Percentiles rank a stretch among this genome's conserved stretches.
Conservation (phyloP, 2,329 filamentous ascomycete genomes). For the Sporothrix euskadiensis region DNA sequence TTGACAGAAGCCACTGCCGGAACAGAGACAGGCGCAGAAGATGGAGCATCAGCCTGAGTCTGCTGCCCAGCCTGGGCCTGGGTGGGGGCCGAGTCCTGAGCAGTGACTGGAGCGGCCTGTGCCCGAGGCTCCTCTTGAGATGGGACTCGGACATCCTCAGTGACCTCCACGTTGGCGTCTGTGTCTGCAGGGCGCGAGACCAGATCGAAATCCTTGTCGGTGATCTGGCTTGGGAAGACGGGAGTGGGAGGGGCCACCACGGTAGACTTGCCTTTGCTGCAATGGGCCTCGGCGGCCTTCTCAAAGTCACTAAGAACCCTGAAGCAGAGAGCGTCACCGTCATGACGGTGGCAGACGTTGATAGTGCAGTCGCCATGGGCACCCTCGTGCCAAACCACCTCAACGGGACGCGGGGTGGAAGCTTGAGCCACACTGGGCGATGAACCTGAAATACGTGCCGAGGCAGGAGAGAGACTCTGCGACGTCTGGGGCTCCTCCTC, state of each 20-base stretch:
- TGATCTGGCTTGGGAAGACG: background rate
- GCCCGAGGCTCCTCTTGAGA: background rate
- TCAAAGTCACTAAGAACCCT: background rate
- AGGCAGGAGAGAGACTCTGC: background rate
- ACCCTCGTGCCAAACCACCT: conserved; percentile 23
- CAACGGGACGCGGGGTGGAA: background rate
- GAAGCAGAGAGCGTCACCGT: background rate
- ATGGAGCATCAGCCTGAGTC: background rate
- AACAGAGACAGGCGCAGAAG: background rate
- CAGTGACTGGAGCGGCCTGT: background rate
- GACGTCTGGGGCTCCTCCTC: background rate
- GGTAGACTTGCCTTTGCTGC: background rate
- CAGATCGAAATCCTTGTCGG: background rate
- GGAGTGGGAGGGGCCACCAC: background rate
- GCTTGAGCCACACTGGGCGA: background rate
- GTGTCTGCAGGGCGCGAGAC: background rate
- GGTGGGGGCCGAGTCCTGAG: background rate
- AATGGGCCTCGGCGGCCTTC: background rate
- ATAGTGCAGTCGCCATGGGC: conserved; percentile 19
- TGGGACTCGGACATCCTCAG: background rate
- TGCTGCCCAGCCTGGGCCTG: background rate
- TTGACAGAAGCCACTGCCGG: background rate
- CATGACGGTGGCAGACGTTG: conserved; percentile 20
- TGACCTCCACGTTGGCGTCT: background rate
- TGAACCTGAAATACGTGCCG: background rate